phyloP scores from a whole-genome alignment of 495 filamentous ascomycete genomes.

The Aspergillus nanangensis region DNA sequence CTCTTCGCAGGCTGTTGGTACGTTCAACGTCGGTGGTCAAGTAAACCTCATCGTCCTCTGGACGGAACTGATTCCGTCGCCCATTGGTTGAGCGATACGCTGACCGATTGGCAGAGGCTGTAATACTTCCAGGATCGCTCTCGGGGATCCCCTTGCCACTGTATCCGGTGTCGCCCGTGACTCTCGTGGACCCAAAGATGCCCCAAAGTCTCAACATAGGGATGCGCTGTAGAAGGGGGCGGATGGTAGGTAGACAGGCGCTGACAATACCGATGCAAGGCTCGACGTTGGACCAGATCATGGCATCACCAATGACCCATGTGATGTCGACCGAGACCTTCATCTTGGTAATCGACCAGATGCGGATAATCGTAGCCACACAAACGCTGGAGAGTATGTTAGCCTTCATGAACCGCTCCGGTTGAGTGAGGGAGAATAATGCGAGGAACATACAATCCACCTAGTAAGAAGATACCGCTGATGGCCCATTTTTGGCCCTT shows the following conservation, averaged over 20 bases:
- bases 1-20: not conserved
- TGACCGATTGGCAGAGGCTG: slow-evolving; percentile 1
- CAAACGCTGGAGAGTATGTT: slow-evolving; percentile 17
- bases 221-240: slow-evolving; percentile 5
- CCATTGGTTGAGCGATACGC: not conserved
- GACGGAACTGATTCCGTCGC: slow-evolving; percentile 2
- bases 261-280: slow-evolving; percentile 19
- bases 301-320: slow-evolving; percentile 15
- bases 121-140: not conserved
- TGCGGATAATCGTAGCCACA: slow-evolving; percentile 19
- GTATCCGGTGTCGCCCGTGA: not conserved
- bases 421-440: not conserved
- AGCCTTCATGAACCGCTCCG: too few relatives aligned
- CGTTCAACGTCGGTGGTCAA: slow-evolving; percentile 9
- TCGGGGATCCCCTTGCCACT: not conserved
- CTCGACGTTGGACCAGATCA: slow-evolving; percentile 19
- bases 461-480: slow-evolving; percentile 28
- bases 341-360: slow-evolving; percentile 10
- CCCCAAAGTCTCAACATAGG: not conserved
- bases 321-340: slow-evolving; percentile 14
- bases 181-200: not conserved
- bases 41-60: slow-evolving; percentile 9
- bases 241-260: slow-evolving; percentile 18
- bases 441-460: slow-evolving; percentile 26
- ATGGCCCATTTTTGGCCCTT: slow-evolving; percentile 23